A percentile compares a stretch with the other conserved stretches of the same genome.
These are phyloP conservation scores for Pseudotulostoma volvatum DNA, from an alignment of 495 filamentous ascomycete genomes.

Conservation along the genomic window DNA sequence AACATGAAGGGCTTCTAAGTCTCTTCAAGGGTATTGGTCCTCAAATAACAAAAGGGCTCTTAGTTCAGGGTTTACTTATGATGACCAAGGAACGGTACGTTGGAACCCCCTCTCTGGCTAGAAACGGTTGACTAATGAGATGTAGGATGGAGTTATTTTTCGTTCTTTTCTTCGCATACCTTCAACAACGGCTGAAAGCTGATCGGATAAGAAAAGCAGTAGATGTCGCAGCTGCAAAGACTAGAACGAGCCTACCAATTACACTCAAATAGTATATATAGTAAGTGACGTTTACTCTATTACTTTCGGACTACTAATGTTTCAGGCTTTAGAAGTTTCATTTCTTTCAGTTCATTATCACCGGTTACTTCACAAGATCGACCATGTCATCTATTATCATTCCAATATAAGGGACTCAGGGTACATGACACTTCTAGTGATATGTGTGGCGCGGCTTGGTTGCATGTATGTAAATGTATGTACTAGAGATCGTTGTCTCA, in stretches of 20 bases:
- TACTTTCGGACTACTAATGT: too few relatives aligned
- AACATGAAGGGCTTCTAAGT: constrained; percentile 67
- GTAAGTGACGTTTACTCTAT: too few relatives aligned
- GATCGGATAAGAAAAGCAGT: constrained; percentile 56
- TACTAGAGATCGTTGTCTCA: too few relatives aligned
- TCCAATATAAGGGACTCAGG: too few relatives aligned
- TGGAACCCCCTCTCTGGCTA: not conserved
- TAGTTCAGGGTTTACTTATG: constrained; percentile 94
- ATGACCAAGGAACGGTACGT: constrained; percentile 96
- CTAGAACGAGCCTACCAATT: constrained; percentile 27
- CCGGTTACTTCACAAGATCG: too few relatives aligned
- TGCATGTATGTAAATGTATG: too few relatives aligned
- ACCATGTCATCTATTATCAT: too few relatives aligned
- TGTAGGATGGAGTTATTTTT: constrained; percentile 78
- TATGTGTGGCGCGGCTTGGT: too few relatives aligned
- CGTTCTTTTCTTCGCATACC: constrained; percentile 67
- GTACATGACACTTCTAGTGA: too few relatives aligned
- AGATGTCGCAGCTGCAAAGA: constrained; percentile 22
- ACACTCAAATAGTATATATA: constrained; percentile 29
- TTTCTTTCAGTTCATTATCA: too few relatives aligned
- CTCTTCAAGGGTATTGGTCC: constrained; percentile 96
- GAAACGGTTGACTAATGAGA: not conserved
- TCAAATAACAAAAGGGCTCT: constrained; percentile 78
- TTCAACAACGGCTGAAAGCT: constrained; percentile 51
- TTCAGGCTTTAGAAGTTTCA: too few relatives aligned